A percentile compares a stretch with the other conserved stretches of the same genome.
phyloP scores from a whole-genome alignment of 371 early-diverging fungal genomes.

The Umbelopsis sp. region DNA sequence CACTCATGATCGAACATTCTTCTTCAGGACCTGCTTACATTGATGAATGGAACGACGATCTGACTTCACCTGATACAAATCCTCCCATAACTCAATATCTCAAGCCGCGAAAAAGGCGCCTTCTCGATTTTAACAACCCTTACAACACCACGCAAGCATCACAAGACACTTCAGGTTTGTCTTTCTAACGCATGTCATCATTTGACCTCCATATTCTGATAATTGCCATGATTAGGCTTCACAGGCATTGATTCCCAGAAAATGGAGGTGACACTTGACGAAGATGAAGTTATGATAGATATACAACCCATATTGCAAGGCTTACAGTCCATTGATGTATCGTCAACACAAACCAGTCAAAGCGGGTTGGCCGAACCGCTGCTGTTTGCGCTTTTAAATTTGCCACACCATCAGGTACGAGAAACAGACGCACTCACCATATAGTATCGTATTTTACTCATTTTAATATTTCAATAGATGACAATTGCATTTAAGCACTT shows the following conservation, averaged over 20 bases:
- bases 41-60: not conserved
- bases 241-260: not conserved
- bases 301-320: not conserved
- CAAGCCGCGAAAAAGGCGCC: not conserved
- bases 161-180: not conserved
- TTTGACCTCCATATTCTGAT: not conserved
- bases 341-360: not conserved
- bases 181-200: not conserved
- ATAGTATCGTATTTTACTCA: too few relatives aligned
- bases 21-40: not conserved
- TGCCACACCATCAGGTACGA: constrained; percentile 3
- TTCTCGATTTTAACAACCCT: too few relatives aligned
- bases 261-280: not conserved
- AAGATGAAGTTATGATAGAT: not conserved
- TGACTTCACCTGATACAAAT: too few relatives aligned
- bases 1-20: not conserved
- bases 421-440: not conserved
- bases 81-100: not conserved
- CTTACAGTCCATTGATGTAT: not conserved
- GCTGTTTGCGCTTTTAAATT: not conserved
- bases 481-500: not conserved
- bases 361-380: not conserved
- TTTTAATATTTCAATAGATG: not conserved
- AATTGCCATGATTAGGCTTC: not conserved
- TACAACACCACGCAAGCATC: not conserved